A percentile compares a stretch with the other conserved stretches of the same genome.
These are phyloP conservation scores for Boeremia lycopersici DNA, from an alignment of 2,329 filamentous ascomycete genomes.

Conservation along the genomic window DNA sequence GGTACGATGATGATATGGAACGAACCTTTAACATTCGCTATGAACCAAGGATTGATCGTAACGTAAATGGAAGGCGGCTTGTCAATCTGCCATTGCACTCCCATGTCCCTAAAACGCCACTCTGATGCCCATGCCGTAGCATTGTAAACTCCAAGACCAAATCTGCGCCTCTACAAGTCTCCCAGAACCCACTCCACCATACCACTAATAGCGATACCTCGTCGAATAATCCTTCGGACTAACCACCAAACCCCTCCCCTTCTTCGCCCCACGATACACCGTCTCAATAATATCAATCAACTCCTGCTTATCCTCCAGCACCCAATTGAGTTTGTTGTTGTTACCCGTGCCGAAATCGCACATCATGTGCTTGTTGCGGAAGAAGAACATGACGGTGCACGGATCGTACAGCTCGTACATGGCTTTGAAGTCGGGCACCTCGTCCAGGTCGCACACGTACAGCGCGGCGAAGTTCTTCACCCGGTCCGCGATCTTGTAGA, in stretches of 20 bases:
- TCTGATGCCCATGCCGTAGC: constrained; percentile 5
- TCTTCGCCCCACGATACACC: constrained; percentile 97
- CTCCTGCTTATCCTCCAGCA: constrained; percentile 96
- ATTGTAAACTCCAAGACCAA: constrained; percentile 1
- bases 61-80: too few species aligned
- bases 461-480: constrained; percentile 90
- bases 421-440: constrained; percentile 71
- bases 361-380: constrained; percentile 99
- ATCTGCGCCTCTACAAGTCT: not conserved
- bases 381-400: constrained; percentile 97
- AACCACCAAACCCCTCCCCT: constrained; percentile 93
- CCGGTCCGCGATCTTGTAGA: constrained; percentile 90
- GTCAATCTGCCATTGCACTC: not conserved
- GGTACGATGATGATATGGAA: too few species aligned
- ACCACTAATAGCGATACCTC: constrained; percentile 66
- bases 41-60: too few species aligned
- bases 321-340: constrained; percentile 98
- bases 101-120: not conserved
- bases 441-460: constrained; percentile 85
- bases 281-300: constrained; percentile 98
- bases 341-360: constrained; percentile 95
- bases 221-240: constrained; percentile 86
- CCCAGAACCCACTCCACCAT: not conserved
- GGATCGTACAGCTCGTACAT: constrained; percentile 95
- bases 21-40: too few species aligned